These are phyloP conservation scores for Ogataea hybrid DNA, from an alignment of 1,139 yeast species.

Conservation along the genomic window DNA sequence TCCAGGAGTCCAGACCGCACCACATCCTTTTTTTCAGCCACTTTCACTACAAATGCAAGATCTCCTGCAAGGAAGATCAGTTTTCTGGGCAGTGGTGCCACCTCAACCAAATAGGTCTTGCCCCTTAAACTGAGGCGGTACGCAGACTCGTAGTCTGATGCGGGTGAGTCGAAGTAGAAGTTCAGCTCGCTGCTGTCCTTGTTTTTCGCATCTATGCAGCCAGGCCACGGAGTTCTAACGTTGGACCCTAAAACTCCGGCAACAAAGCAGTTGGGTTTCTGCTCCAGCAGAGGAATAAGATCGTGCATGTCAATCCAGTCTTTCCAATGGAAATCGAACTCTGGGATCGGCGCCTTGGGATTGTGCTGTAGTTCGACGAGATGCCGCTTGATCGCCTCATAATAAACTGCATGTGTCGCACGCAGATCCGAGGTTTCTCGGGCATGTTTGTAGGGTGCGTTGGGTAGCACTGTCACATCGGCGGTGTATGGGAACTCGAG, in stretches of 20 bases:
- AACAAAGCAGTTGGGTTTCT: slow-evolving; percentile 37
- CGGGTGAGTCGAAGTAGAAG: slow-evolving; percentile 34
- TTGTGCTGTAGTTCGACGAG: slow-evolving; percentile 27
- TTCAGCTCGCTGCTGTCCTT: slow-evolving; percentile 31
- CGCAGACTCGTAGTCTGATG: slow-evolving; percentile 33
- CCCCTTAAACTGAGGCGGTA: slow-evolving; percentile 35
- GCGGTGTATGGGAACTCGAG: slow-evolving; percentile 30
- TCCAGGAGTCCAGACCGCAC: slow-evolving; percentile 33
- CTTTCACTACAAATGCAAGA: slow-evolving; percentile 35
- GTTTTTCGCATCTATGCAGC: slow-evolving; percentile 31
- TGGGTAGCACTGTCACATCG: slow-evolving; percentile 33
- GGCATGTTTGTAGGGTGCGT: slow-evolving; percentile 35
- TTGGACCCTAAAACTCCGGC: slow-evolving; percentile 38
- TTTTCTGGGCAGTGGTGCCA: slow-evolving; percentile 36
- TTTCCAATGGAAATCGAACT: slow-evolving; percentile 36
- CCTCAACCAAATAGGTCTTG: slow-evolving; percentile 34
- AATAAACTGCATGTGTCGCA: slow-evolving; percentile 31
- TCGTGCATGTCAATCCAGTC: slow-evolving; percentile 37
- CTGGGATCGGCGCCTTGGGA: slow-evolving; percentile 31
- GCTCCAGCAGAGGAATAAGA: slow-evolving; percentile 32
- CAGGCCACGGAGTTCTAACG: slow-evolving; percentile 37
- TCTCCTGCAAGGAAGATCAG: slow-evolving; percentile 36
- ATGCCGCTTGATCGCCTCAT: slow-evolving; percentile 32
- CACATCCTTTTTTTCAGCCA: slow-evolving; percentile 28
- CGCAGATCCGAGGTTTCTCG: slow-evolving; percentile 32